Conservation (phyloP, 768 basidiomycete species). For the Calocera viscosa region DNA sequence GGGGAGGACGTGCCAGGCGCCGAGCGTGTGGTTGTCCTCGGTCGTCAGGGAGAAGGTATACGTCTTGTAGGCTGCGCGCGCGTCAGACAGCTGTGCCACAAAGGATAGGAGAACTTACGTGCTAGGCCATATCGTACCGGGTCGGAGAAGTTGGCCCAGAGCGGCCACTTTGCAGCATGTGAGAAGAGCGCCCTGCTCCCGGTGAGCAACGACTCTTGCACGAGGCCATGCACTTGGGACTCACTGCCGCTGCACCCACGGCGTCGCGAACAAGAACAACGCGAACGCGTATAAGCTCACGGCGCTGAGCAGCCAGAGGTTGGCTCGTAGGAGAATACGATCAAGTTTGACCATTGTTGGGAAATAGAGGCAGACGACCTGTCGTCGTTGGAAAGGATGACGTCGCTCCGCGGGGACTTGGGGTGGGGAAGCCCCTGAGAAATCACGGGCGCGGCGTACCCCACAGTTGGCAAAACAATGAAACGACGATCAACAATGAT, state of each 20-base stretch:
- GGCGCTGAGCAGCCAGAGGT: neutral
- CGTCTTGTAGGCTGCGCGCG: conserved; percentile 55
- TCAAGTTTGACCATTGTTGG: neutral
- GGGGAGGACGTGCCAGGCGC: conserved; percentile 75
- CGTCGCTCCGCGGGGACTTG: too few relatives aligned
- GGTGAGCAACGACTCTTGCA: neutral
- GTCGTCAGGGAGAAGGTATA: conserved; percentile 58
- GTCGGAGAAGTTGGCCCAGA: conserved; percentile 45
- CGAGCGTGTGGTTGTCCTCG: conserved; percentile 62
- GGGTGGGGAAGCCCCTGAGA: too few relatives aligned
- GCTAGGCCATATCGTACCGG: conserved; percentile 75
- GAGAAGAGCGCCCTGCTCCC: conserved; percentile 44
- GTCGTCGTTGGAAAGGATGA: too few relatives aligned
- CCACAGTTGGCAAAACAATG: too few relatives aligned
- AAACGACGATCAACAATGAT: too few relatives aligned
- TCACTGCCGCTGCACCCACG: conserved; percentile 58
- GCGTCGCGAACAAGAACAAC: conserved; percentile 44
- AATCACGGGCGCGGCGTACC: too few relatives aligned
- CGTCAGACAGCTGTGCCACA: neutral
- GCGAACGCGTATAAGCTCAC: conserved; percentile 37
- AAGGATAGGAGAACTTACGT: conserved; percentile 37
- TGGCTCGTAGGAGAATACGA: neutral
- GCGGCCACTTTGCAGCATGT: conserved; percentile 52
- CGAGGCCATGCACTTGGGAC: conserved; percentile 22
- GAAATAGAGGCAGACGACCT: neutral